Evolutionary conservation across 2,329 filamentous ascomycete genomes (phyloP).

Genomic region (Conoideocrella luteorostrata): DNA sequence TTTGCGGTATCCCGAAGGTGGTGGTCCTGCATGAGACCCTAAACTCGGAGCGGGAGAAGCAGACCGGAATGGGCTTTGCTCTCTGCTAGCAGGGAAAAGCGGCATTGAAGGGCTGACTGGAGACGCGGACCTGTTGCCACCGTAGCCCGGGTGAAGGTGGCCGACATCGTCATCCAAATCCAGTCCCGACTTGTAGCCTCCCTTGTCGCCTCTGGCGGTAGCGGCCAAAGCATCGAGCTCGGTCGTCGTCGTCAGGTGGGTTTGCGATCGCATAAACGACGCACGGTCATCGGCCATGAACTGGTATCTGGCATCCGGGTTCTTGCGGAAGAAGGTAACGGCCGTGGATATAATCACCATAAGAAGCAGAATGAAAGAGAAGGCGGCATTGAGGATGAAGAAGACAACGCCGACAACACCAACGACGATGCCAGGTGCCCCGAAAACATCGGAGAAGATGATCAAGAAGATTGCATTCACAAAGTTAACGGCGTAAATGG

Average conservation of each 20-base stretch:
- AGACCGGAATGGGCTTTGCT: slow-evolving; percentile 29
- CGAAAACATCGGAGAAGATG: slow-evolving; percentile 80
- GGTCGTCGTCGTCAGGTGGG: slow-evolving; percentile 66
- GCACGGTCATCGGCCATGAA: slow-evolving; percentile 92
- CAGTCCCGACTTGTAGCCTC: slow-evolving; percentile 27
- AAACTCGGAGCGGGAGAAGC: slow-evolving; percentile 29
- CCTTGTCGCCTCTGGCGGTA: slow-evolving; percentile 72
- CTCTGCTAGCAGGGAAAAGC: slow-evolving; percentile 33
- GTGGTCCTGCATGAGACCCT: neutral
- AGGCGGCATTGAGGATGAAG: slow-evolving; percentile 79
- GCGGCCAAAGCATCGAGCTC: slow-evolving; percentile 85
- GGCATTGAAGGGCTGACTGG: slow-evolving; percentile 37
- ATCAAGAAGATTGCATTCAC: slow-evolving; percentile 81
- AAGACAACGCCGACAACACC: slow-evolving; percentile 85
- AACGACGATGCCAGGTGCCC: slow-evolving; percentile 72
- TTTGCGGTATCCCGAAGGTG: slow-evolving; percentile 22
- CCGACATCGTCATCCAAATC: slow-evolving; percentile 38
- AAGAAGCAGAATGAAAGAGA: slow-evolving; percentile 73
- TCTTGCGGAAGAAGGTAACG: slow-evolving; percentile 77
- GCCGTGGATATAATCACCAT: slow-evolving; percentile 57
- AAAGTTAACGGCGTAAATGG: slow-evolving; percentile 83
- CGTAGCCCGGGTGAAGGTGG: slow-evolving; percentile 30
- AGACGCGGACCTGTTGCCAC: slow-evolving; percentile 17
- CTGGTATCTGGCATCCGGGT: slow-evolving; percentile 88
- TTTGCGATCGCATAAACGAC: slow-evolving; percentile 94